Conservation (phyloP, 768 basidiomycete species). For the Agrocybe praecox region DNA sequence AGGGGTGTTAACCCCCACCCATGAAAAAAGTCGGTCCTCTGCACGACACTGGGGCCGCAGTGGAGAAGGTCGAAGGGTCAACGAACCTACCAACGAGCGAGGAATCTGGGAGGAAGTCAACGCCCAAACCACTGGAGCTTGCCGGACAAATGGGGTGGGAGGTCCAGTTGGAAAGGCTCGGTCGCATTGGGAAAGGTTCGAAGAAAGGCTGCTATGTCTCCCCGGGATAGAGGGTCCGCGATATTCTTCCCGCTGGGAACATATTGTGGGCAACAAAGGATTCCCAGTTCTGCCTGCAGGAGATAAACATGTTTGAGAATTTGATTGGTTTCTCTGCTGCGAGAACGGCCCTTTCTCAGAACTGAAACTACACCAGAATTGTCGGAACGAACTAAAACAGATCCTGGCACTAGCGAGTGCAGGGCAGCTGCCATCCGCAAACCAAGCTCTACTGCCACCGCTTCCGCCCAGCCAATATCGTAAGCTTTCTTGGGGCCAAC, state of each 20-base stretch:
- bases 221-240: slow-evolving; percentile 13
- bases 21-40: slow-evolving; percentile 11
- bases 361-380: slow-evolving; percentile 38
- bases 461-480: slow-evolving; percentile 32
- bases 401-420: not conserved
- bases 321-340: slow-evolving; percentile 19
- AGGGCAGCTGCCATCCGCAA: slow-evolving; percentile 8
- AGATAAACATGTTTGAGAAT: slow-evolving; percentile 11
- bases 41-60: slow-evolving; percentile 7
- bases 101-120: slow-evolving; percentile 1
- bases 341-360: slow-evolving; percentile 18
- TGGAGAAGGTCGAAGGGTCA: no score
- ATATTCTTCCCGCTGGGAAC: slow-evolving; percentile 13
- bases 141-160: slow-evolving; percentile 4
- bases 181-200: slow-evolving; percentile 8
- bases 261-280: not conserved
- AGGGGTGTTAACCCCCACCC: slow-evolving; percentile 34
- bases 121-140: slow-evolving; percentile 13
- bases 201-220: slow-evolving; percentile 17
- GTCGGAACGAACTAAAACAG: slow-evolving; percentile 32
- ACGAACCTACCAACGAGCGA: not conserved
- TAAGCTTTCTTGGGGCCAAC: slow-evolving; percentile 3
- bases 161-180: not conserved
- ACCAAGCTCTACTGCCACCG: slow-evolving; percentile 28
- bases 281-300: not conserved